Evolutionary conservation across 805 yeast genomes (phyloP).

Genomic region (Saturnispora saitoi): DNA sequence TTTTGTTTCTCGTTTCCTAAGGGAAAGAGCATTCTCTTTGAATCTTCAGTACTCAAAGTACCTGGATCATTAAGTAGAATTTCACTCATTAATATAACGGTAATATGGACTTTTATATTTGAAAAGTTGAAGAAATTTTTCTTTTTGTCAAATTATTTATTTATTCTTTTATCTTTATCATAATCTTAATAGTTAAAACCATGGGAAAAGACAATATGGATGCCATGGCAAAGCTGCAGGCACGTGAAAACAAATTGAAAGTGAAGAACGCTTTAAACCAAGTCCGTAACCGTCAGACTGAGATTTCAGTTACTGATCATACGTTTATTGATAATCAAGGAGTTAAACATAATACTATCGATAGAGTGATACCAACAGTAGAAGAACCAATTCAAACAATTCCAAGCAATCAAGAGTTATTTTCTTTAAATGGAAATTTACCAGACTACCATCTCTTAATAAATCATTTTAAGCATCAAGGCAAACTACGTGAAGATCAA

Average conservation of each 20-base stretch:
- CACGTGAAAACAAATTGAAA: slow-evolving; percentile 41
- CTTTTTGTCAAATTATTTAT: neutral
- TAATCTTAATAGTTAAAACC: neutral
- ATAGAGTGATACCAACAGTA: slow-evolving; percentile 48
- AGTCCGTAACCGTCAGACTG: slow-evolving; percentile 16
- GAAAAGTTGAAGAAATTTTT: slow-evolving; percentile 3
- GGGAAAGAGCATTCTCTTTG: slow-evolving; percentile 16
- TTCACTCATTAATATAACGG: slow-evolving; percentile 16
- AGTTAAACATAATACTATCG: slow-evolving; percentile 43
- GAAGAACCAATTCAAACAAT: slow-evolving; percentile 54
- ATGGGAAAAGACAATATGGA: neutral
- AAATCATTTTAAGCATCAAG: slow-evolving; percentile 72
- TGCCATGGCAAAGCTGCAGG: slow-evolving; percentile 17
- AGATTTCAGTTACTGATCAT: slow-evolving; percentile 23
- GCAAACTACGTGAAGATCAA: slow-evolving; percentile 66
- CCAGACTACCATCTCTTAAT: slow-evolving; percentile 69
- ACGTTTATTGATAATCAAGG: slow-evolving; percentile 52
- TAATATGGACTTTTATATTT: too few relatives aligned
- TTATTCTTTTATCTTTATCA: neutral
- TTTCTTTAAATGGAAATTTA: slow-evolving; percentile 44
- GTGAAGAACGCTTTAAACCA: slow-evolving; percentile 35
- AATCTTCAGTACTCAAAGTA: slow-evolving; percentile 24
- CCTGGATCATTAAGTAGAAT: slow-evolving; percentile 27
- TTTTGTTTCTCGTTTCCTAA: slow-evolving; percentile 54
- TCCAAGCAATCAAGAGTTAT: slow-evolving; percentile 66